phyloP scores from a whole-genome alignment of 306 rosid genomes.

The Aeschynomene evenia region DNA sequence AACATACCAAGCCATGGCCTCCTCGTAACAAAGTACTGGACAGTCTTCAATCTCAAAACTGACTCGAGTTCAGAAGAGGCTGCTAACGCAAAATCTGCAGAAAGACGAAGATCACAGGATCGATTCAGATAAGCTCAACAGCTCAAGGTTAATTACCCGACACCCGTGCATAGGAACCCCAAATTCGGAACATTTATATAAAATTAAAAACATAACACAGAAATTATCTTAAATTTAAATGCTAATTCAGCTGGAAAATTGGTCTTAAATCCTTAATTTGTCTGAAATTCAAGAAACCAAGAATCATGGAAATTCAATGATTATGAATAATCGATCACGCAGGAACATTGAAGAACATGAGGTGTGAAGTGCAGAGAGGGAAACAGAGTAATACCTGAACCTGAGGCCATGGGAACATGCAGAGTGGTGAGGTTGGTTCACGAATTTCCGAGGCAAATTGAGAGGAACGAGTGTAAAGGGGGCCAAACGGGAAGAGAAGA shows the following conservation, averaged over 20 bases:
- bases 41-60: constrained; percentile 68
- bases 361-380: constrained; percentile 1
- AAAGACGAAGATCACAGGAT: constrained; percentile 13
- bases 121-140: neutral
- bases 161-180: neutral
- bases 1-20: constrained; percentile 97
- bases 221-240: neutral
- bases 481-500: neutral
- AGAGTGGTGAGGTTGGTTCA: constrained; percentile 22
- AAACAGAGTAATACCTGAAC: constrained; percentile 56
- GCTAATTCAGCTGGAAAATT: neutral
- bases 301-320: neutral
- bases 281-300: neutral
- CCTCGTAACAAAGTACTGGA: constrained; percentile 68
- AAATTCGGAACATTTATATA: neutral
- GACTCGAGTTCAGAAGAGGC: constrained; percentile 77
- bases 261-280: neutral
- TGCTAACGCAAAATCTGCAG: constrained; percentile 60
- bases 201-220: neutral
- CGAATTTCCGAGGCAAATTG: constrained; percentile 29
- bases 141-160: constrained; percentile 9
- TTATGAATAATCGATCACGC: neutral
- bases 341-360: constrained; percentile 8
- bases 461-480: neutral
- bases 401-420: constrained; percentile 64